Percentiles rank a stretch among this genome's conserved stretches.
Evolutionary conservation across 345 rosid species (phyloP).

Genomic region (Draba incana): DNA sequence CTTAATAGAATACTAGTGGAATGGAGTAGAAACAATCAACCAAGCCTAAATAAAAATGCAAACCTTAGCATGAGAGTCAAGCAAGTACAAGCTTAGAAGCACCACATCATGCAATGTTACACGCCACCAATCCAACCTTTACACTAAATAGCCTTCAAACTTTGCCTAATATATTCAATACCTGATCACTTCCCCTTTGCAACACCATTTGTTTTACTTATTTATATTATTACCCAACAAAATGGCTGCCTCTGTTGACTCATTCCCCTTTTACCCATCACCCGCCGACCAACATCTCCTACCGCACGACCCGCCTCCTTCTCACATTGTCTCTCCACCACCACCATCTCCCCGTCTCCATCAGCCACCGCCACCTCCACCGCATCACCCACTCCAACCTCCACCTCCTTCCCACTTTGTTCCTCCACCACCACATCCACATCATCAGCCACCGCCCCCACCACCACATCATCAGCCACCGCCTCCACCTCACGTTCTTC

Average conservation of each 20-base stretch:
- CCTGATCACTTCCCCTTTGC: conserved; percentile 24
- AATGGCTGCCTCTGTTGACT: conserved; percentile 30
- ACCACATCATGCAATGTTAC: conserved; percentile 5
- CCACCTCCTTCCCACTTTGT: conserved; percentile 39
- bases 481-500: too few species aligned
- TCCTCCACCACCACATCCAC: conserved; percentile 46
- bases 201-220: neutral
- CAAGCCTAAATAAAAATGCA: conserved; percentile 8
- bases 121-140: conserved; percentile 28
- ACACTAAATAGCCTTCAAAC: conserved; percentile 35
- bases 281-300: conserved; percentile 39
- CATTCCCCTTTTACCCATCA: conserved; percentile 34
- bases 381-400: conserved; percentile 36
- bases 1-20: too few species aligned
- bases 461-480: too few species aligned
- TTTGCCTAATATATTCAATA: neutral
- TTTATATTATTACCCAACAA: too few species aligned
- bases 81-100: conserved; percentile 41
- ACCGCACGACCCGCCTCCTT: too few species aligned
- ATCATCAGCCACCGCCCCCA: conserved; percentile 46
- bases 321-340: conserved; percentile 26
- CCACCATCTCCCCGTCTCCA: conserved; percentile 13
- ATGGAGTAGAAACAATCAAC: conserved; percentile 35
- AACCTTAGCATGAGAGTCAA: conserved; percentile 37
- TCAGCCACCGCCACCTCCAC: neutral